Evolutionary conservation across 2,329 filamentous ascomycete genomes (phyloP).

Genomic region (Colletotrichum melonis): DNA sequence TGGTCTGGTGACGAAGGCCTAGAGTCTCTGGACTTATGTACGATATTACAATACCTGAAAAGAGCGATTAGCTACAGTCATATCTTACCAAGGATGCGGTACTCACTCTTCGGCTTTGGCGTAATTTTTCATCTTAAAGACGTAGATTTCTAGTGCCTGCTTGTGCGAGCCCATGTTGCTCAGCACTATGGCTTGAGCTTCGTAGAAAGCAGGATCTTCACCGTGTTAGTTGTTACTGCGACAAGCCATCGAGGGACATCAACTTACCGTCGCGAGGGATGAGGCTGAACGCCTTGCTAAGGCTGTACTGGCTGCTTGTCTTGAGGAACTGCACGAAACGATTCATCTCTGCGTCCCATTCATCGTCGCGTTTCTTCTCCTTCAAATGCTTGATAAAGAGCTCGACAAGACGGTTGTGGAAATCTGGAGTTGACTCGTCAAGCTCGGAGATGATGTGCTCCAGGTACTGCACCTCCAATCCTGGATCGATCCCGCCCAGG

Average conservation of each 20-base stretch:
- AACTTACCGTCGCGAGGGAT: conserved; percentile 82
- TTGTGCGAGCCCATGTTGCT: conserved; percentile 96
- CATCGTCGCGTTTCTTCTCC: conserved; percentile 54
- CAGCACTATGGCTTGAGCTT: conserved; percentile 89
- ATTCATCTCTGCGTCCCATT: conserved; percentile 69
- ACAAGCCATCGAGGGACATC: not conserved
- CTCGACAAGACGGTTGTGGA: conserved; percentile 86
- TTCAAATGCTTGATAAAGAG: conserved; percentile 71
- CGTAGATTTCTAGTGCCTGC: conserved; percentile 96
- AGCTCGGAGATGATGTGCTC: conserved; percentile 93
- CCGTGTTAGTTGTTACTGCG: conserved; percentile 32
- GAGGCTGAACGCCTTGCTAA: conserved; percentile 79
- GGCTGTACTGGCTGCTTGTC: conserved; percentile 83
- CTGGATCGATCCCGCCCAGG: conserved; percentile 74
- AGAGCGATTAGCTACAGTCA: conserved; percentile 34
- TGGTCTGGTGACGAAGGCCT: conserved; percentile 47
- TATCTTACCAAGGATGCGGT: not conserved
- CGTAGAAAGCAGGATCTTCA: conserved; percentile 85
- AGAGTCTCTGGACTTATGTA: conserved; percentile 73
- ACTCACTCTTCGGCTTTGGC: conserved; percentile 91
- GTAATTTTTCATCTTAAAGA: conserved; percentile 91
- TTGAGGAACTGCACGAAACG: conserved; percentile 81
- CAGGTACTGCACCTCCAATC: conserved; percentile 83
- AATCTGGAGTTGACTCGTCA: conserved; percentile 84
- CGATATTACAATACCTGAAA: conserved; percentile 86